Evolutionary conservation across 495 filamentous ascomycete species (phyloP).

Genomic region (Pseudotulostoma volvatum): DNA sequence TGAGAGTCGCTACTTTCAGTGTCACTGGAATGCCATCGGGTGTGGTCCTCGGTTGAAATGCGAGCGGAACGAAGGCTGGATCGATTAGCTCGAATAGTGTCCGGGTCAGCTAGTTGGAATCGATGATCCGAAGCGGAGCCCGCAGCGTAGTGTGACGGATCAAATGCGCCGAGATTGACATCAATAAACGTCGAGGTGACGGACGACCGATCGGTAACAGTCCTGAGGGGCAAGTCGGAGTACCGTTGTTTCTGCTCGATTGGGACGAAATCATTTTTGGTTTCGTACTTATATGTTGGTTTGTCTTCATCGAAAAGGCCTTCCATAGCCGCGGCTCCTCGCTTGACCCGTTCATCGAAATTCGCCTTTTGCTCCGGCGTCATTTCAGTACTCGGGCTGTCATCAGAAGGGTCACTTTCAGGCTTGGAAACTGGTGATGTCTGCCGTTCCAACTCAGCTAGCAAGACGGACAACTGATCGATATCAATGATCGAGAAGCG

Average conservation of each 20-base stretch:
- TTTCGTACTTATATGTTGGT: conserved; percentile 31
- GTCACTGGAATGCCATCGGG: conserved; percentile 13
- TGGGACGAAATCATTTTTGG: conserved; percentile 31
- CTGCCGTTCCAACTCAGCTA: conserved; percentile 23
- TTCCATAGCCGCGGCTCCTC: conserved; percentile 32
- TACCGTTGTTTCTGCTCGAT: conserved; percentile 18
- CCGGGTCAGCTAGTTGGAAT: conserved; percentile 33
- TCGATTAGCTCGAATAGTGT: conserved; percentile 34
- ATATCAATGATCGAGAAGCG: conserved; percentile 32
- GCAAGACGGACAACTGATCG: conserved; percentile 26
- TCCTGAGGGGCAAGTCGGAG: conserved; percentile 34
- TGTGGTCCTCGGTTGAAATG: conserved; percentile 22
- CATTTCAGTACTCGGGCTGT: conserved; percentile 13
- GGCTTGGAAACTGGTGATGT: conserved; percentile 14
- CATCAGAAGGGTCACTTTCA: conserved; percentile 11
- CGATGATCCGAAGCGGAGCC: conserved; percentile 25
- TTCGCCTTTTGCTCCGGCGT: conserved; percentile 26
- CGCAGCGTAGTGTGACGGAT: conserved; percentile 32
- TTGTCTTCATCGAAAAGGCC: conserved; percentile 32
- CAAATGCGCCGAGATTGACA: conserved; percentile 32
- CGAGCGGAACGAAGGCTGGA: conserved; percentile 23
- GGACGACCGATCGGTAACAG: conserved; percentile 30
- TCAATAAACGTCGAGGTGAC: conserved; percentile 33
- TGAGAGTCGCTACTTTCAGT: conserved; percentile 13
- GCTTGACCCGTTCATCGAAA: conserved; percentile 32